Evolutionary conservation across 2,329 filamentous ascomycete genomes (phyloP).

Genomic region (Fusarium nanum): DNA sequence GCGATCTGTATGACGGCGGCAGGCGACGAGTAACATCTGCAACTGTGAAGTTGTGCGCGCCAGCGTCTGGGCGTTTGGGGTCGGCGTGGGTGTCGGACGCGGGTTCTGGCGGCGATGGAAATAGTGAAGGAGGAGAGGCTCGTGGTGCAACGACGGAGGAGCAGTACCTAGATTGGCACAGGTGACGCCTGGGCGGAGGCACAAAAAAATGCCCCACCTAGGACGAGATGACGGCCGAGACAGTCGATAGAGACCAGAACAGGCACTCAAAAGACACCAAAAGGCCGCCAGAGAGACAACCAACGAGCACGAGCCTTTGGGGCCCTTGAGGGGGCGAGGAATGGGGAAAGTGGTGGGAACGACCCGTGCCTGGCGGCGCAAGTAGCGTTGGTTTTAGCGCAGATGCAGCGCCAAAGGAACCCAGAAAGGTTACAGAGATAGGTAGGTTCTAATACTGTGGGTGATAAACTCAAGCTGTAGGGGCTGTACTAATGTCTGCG

Average conservation of each 20-base stretch:
- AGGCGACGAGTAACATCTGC: constrained; percentile 48
- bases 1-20: constrained; percentile 46
- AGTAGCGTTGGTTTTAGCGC: constrained; percentile 47
- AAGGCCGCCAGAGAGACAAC: constrained; percentile 37
- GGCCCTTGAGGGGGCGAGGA: constrained; percentile 41
- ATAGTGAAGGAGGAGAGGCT: constrained; percentile 47
- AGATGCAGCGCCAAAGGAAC: constrained; percentile 42
- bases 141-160: constrained; percentile 49
- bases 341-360: constrained; percentile 46
- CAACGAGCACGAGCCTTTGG: constrained; percentile 47
- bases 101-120: constrained; percentile 44
- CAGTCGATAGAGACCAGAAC: constrained; percentile 43
- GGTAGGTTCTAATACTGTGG: constrained; percentile 18
- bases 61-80: constrained; percentile 45
- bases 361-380: constrained; percentile 48
- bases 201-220: constrained; percentile 50
- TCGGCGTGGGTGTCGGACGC: constrained; percentile 37
- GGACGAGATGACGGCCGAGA: constrained; percentile 50
- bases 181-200: constrained; percentile 48
- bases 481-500: constrained; percentile 19
- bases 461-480: constrained; percentile 19
- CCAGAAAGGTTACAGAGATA: constrained; percentile 30
- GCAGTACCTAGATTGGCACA: constrained; percentile 49
- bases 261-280: constrained; percentile 37
- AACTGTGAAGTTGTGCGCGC: constrained; percentile 45